Percentiles rank a stretch among this genome's conserved stretches.
Evolutionary conservation across 352 stramenopile genomes (phyloP).

Genomic region (Pythium phragmitis): DNA sequence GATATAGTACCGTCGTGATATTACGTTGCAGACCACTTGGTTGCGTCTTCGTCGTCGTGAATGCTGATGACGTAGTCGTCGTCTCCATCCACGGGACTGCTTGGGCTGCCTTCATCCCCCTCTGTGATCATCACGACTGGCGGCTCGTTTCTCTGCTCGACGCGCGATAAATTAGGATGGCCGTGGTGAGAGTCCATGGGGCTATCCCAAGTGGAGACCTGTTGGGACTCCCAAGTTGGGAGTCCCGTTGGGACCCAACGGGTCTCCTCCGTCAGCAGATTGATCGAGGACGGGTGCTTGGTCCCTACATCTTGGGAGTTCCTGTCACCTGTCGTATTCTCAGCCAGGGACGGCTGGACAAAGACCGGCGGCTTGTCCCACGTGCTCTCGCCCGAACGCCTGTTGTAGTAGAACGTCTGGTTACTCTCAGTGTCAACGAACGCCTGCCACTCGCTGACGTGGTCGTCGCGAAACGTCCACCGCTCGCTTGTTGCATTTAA

Average conservation of each 20-base stretch:
- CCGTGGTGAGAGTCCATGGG: no score
- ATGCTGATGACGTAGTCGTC: constrained; percentile 36
- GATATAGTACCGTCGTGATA: no score
- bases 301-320: constrained; percentile 49
- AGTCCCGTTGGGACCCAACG: constrained; percentile 30
- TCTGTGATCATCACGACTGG: neutral
- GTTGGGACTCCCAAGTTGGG: no score
- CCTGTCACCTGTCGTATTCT: constrained; percentile 28
- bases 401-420: constrained; percentile 74
- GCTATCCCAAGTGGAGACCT: no score
- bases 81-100: neutral
- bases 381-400: constrained; percentile 48
- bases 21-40: constrained; percentile 7
- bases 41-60: constrained; percentile 18
- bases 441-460: constrained; percentile 45
- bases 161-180: neutral
- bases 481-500: neutral
- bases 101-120: neutral
- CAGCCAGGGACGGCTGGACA: neutral
- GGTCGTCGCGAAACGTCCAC: constrained; percentile 30
- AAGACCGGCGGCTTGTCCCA: constrained; percentile 42
- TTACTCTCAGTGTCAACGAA: constrained; percentile 58
- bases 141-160: neutral
- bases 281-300: constrained; percentile 52
- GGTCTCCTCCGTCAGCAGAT: constrained; percentile 45